A percentile compares a stretch with the other conserved stretches of the same genome.
Conservation (phyloP, 2,329 filamentous ascomycete species). For the Ophioceras dolichostomum region DNA sequence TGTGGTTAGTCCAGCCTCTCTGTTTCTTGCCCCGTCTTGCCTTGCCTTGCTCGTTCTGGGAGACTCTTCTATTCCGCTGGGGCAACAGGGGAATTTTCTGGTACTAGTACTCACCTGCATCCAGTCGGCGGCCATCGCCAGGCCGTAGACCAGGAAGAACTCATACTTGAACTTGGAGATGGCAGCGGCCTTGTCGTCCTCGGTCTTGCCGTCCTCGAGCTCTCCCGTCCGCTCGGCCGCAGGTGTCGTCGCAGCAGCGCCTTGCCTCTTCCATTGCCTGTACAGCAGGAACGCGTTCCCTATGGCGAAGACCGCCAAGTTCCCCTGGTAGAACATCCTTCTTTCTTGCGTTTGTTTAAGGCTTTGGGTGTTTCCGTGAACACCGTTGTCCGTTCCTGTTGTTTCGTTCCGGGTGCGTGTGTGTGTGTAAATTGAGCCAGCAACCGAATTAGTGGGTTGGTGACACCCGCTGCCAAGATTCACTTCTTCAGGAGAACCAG, state of each 20-base stretch:
- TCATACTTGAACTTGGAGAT: constrained; percentile 9
- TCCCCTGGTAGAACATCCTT: constrained; percentile 10
- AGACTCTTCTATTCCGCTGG: too few relatives aligned
- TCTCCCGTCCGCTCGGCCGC: constrained; percentile 1
- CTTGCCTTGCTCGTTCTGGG: too few relatives aligned
- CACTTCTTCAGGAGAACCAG: too few relatives aligned
- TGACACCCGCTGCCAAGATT: too few relatives aligned
- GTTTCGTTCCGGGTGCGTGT: too few relatives aligned
- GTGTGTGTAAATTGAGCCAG: too few relatives aligned
- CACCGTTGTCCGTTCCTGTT: too few relatives aligned
- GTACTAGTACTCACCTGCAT: constrained; percentile 18
- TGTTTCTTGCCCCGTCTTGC: too few relatives aligned
- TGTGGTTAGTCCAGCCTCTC: too few relatives aligned
- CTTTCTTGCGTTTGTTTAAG: neutral
- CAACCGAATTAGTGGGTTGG: too few relatives aligned
- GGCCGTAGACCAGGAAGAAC: constrained; percentile 14
- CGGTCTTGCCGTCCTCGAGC: constrained; percentile 3
- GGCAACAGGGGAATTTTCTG: too few relatives aligned
- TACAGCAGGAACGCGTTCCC: constrained; percentile 13
- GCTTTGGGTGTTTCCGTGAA: neutral
- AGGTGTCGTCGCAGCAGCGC: constrained; percentile 3
- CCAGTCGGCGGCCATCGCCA: constrained; percentile 21
- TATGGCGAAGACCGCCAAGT: constrained; percentile 11
- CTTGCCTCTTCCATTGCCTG: constrained; percentile 9
- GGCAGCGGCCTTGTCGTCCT: constrained; percentile 4